Conservation (phyloP, 2,329 filamentous ascomycete species). For the Ceratocystis cacaofunesta region DNA sequence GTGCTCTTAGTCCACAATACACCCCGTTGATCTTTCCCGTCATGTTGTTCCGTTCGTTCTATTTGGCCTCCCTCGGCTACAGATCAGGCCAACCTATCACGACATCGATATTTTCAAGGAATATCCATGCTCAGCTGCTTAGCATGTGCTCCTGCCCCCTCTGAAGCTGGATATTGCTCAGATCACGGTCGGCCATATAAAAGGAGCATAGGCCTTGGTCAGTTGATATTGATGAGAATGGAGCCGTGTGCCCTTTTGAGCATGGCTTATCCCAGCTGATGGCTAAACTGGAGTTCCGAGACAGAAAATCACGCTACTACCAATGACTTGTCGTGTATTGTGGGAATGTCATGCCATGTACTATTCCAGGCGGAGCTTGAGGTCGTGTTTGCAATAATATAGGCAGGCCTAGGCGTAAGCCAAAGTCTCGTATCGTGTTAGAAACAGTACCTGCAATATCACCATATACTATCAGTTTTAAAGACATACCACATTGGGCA, state of each 20-base stretch:
- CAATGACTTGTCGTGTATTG: neutral
- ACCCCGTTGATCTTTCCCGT: neutral
- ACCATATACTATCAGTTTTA: neutral
- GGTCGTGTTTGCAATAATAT: too few species aligned
- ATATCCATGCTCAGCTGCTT: neutral
- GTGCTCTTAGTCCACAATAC: too few species aligned
- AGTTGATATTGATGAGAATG: neutral
- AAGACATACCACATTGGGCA: neutral
- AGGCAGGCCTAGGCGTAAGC: neutral
- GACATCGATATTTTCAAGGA: neutral
- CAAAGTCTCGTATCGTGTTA: neutral
- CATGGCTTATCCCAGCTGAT: conserved; percentile 1
- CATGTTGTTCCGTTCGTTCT: neutral
- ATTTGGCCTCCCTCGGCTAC: neutral
- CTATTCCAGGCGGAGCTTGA: neutral
- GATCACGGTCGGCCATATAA: neutral
- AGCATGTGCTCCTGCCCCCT: neutral
- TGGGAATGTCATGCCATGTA: neutral
- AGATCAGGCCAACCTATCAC: neutral
- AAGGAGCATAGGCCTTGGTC: neutral
- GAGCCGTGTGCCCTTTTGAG: neutral
- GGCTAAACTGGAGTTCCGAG: neutral
- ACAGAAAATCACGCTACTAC: conserved; percentile 1
- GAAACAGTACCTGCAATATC: neutral
- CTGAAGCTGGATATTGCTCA: neutral